Evolutionary conservation across 2,329 filamentous ascomycete species (phyloP), one percentile per base, ranked within the genome.

Genomic region (Pseudogymnoascus sp.): DNA sequence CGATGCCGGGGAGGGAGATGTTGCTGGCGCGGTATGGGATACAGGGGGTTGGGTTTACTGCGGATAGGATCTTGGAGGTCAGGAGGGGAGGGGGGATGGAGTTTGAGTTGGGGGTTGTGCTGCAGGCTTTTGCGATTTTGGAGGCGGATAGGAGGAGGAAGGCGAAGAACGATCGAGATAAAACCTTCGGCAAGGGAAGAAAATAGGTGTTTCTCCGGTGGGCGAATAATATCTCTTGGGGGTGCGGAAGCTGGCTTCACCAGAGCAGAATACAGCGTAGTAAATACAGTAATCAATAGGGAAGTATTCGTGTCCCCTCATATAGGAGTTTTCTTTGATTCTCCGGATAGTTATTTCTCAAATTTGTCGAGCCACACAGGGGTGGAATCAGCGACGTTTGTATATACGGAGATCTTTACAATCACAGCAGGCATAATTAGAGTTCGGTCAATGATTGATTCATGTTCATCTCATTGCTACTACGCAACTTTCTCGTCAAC

Each of bases 111-210:
- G 50, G 28, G 50, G 16, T 56, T 56, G 1, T 56, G 50, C 28
- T 56, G 28, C 50, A 56, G 50, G n/a, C 28, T 19, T 56, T 56
- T 33, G 50, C 28, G 6, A 19, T 56, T 33, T 19, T 19, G 16
- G 50, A 56, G 28, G n/a, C n/a, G n/a, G 50, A 56, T 33, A 33
- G 50, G 50, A 56, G 50, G 50, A 33, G 10, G 50, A 56, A 56
- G 26, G 5, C 16, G 16, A 56, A 19, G 50, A 56, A 33, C 19
- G 19, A 19, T 19, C 19, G 19, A 19, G 19, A 19, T 19, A 19
- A 19, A 19, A 19, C 19, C 19, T 19, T 19, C 19, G 19, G 19
- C 19, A 19, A 19, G 19, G 19, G 19, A 19, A 19, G 19, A 19
- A 19, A 19, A 19, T 19, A 19, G 19, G 19, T 19, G 19, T 19